Base-by-base conservation (phyloP, 1,284 basidiomycete species). In the Cryptococcus deneoformans region DNA sequence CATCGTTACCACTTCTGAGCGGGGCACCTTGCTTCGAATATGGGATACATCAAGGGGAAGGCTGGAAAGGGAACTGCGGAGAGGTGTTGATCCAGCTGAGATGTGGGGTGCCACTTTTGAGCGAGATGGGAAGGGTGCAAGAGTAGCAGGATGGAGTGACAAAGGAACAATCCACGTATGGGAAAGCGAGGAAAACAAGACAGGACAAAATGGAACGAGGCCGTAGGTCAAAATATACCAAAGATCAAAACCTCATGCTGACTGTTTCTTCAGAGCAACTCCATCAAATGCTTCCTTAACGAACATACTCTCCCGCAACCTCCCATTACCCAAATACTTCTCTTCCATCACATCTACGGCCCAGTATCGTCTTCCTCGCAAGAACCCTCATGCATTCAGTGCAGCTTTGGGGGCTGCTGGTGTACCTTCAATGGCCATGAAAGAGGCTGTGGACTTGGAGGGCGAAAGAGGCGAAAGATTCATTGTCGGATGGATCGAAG, bases 131-230 rank as follows among this genome's bases (percentile, higher is more conserved):
- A 56, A 56, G 34, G 54, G 52, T 5, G 69, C 70, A 8, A 56
- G 65, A 48, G 69, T 72, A 2, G 67, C 66, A 56, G 78, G 52
- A 47, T 76, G 91, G 89, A 95, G 92, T 72, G 94, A 98, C 77
- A 97, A 97, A 79, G 93, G 94, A 42, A 98, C 94, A 0, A 85
- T 98, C 4, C 93, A 98, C 72, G 82, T 95, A 24, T 83, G 95
- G 57, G 76, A 75, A n/a, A 80, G 82, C 50, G 65, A 60, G 14
- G 57, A 62, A 34, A 64, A 68, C 52, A 61, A 50, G 49, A 60
- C 48, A n/a, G 39, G 29, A 11, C 24, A 35, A 29, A 52, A 39
- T 12, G 50, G 44, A 39, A 37, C 46, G 12, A 53, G 52, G 45
- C 44, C 58, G 54, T 62, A 35, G 48, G 60, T 54, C 2, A n/a